Evolutionary conservation across 371 early-diverging fungal genomes (phyloP).

Genomic region (Parasitella parasitica): DNA sequence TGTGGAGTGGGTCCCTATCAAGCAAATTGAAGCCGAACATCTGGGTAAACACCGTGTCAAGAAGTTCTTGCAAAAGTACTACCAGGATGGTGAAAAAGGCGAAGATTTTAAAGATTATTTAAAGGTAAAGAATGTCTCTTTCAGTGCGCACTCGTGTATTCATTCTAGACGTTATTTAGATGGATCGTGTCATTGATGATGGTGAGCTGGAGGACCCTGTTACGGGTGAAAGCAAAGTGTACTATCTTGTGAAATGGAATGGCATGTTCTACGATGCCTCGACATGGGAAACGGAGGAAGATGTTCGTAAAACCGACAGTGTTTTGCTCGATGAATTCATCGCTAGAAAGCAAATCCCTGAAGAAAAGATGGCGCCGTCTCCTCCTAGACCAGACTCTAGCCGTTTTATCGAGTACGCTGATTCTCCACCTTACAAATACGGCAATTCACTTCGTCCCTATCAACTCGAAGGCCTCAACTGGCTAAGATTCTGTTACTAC

Average conservation of each 20-base stretch:
- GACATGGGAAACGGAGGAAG: slow-evolving; percentile 86
- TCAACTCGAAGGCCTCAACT: slow-evolving; percentile 75
- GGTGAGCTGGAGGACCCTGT: slow-evolving; percentile 66
- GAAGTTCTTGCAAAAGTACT: slow-evolving; percentile 72
- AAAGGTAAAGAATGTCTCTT: slow-evolving; percentile 24
- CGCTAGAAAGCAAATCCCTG: slow-evolving; percentile 48
- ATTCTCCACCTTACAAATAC: slow-evolving; percentile 60
- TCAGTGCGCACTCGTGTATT: not conserved
- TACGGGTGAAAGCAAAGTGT: slow-evolving; percentile 59
- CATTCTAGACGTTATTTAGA: slow-evolving; percentile 20
- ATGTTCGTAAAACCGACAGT: slow-evolving; percentile 62
- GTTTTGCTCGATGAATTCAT: slow-evolving; percentile 61
- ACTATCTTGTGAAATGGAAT: slow-evolving; percentile 91
- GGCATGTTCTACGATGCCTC: slow-evolving; percentile 83
- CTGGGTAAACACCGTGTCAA: slow-evolving; percentile 78
- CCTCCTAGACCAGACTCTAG: slow-evolving; percentile 54
- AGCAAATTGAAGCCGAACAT: slow-evolving; percentile 67
- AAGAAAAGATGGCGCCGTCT: slow-evolving; percentile 41
- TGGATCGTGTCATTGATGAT: slow-evolving; percentile 87
- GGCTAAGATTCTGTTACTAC: slow-evolving; percentile 73
- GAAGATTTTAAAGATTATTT: slow-evolving; percentile 58
- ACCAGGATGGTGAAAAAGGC: slow-evolving; percentile 48
- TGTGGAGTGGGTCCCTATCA: slow-evolving; percentile 79
- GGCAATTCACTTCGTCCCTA: slow-evolving; percentile 71
- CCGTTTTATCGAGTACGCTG: slow-evolving; percentile 63